Conservation (phyloP, 2,329 filamentous ascomycete species). For the Aspergillus novofumigatus region DNA sequence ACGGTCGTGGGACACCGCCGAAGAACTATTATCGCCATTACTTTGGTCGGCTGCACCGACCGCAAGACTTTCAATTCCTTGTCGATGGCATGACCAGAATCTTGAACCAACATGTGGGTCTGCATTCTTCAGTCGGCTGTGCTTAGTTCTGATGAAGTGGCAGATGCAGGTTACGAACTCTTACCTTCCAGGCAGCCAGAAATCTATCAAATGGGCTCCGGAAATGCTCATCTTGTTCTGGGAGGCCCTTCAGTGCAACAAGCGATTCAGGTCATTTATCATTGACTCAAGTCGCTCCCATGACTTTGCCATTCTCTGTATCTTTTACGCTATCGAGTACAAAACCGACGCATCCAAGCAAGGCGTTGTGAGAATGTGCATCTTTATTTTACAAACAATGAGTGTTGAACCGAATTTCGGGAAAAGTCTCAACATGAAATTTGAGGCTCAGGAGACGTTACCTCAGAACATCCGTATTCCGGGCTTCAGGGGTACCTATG, state of each 20-base stretch:
- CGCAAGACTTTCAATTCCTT: conserved; percentile 96
- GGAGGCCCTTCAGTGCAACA: conserved; percentile 97
- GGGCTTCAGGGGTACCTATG: conserved; percentile 84
- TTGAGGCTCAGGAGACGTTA: conserved; percentile 83
- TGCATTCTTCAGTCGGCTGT: background rate
- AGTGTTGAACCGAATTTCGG: conserved; percentile 92
- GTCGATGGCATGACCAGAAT: conserved; percentile 92
- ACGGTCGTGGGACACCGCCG: conserved; percentile 57
- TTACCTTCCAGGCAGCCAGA: conserved; percentile 80
- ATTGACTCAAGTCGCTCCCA: conserved; percentile 91
- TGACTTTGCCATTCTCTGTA: conserved; percentile 83
- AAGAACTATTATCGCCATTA: conserved; percentile 96
- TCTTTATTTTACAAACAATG: conserved; percentile 92
- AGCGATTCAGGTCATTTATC: conserved; percentile 92
- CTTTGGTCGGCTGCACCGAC: conserved; percentile 80
- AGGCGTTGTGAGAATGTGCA: conserved; percentile 91
- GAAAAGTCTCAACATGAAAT: conserved; percentile 80
- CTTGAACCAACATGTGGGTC: conserved; percentile 70
- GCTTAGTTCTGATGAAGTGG: conserved; percentile 5
- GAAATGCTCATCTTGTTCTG: conserved; percentile 97
- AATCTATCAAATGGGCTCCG: conserved; percentile 78
- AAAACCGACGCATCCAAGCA: conserved; percentile 82
- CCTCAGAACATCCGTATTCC: conserved; percentile 75
- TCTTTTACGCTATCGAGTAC: conserved; percentile 91
- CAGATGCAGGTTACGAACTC: conserved; percentile 78